These are phyloP conservation scores for Aspergillus mulundensis DNA, from an alignment of 495 filamentous ascomycete genomes.

Conservation along the genomic window DNA sequence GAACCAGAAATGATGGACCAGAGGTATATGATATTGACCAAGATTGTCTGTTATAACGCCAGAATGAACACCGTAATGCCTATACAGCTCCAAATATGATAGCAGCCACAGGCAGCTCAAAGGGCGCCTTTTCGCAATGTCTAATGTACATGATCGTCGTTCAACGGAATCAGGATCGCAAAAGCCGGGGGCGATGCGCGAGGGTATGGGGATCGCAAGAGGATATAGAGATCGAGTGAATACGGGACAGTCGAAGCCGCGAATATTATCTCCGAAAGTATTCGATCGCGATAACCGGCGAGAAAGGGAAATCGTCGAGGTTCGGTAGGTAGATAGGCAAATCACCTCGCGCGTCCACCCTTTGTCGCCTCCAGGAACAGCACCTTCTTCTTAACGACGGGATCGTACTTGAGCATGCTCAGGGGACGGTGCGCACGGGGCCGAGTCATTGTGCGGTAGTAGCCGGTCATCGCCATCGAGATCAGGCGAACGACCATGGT, in stretches of 20 bases:
- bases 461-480: slow-evolving; percentile 98
- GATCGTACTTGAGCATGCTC: slow-evolving; percentile 99
- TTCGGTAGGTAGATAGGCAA: neutral
- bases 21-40: slow-evolving; percentile 18
- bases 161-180: neutral
- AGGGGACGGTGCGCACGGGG: slow-evolving; percentile 77
- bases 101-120: neutral
- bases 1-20: neutral
- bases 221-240: neutral
- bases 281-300: neutral
- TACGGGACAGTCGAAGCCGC: neutral
- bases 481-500: slow-evolving; percentile 89
- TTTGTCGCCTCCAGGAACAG: slow-evolving; percentile 90
- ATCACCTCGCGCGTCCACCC: slow-evolving; percentile 42
- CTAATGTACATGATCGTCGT: slow-evolving; percentile 28
- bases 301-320: neutral
- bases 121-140: slow-evolving; percentile 11
- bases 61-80: slow-evolving; percentile 21
- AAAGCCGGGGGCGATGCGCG: neutral
- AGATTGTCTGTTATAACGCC: slow-evolving; percentile 28
- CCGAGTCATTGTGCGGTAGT: slow-evolving; percentile 83
- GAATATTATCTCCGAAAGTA: neutral
- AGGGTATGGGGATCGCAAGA: neutral
- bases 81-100: slow-evolving; percentile 14
- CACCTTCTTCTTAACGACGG: slow-evolving; percentile 92